Evolutionary conservation across 495 filamentous ascomycete species (phyloP).

Genomic region (Endocarpon pusillum): DNA sequence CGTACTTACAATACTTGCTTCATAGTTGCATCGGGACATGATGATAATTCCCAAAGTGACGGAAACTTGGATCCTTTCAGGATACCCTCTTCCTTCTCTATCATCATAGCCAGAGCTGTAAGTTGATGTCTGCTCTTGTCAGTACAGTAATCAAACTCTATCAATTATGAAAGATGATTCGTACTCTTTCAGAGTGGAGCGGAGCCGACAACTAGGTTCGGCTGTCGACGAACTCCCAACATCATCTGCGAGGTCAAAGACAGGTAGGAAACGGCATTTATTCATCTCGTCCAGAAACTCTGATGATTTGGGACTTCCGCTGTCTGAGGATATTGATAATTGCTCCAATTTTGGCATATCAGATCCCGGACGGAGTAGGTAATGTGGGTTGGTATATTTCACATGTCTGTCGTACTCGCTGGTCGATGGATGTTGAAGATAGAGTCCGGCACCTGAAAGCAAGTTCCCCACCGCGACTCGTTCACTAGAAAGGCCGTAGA

Average conservation of each 20-base stretch:
- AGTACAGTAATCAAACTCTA: not conserved
- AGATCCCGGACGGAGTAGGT: not conserved
- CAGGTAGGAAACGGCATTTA: constrained; percentile 7
- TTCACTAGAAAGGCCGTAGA: not conserved
- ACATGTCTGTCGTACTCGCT: not conserved
- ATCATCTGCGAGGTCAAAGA: constrained; percentile 9
- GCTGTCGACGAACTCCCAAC: not conserved
- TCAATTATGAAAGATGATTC: constrained; percentile 1
- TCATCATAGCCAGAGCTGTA: constrained; percentile 12
- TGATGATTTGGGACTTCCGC: not conserved
- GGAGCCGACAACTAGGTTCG: constrained; percentile 1
- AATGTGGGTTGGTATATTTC: not conserved
- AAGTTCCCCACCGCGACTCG: not conserved
- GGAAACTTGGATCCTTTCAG: constrained; percentile 4
- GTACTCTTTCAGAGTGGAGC: constrained; percentile 5
- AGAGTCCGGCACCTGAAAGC: not conserved
- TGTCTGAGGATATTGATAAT: not conserved
- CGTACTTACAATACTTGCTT: constrained; percentile 1
- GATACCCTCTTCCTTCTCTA: constrained; percentile 13
- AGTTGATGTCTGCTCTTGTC: constrained; percentile 7
- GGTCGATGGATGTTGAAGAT: not conserved
- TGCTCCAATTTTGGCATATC: not conserved
- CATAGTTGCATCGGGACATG: not conserved
- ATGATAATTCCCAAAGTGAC: constrained; percentile 5
- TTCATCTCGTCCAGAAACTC: constrained; percentile 5